Conservation (phyloP, 164 flowering plant genomes). For the Liriodendron chinense region DNA sequence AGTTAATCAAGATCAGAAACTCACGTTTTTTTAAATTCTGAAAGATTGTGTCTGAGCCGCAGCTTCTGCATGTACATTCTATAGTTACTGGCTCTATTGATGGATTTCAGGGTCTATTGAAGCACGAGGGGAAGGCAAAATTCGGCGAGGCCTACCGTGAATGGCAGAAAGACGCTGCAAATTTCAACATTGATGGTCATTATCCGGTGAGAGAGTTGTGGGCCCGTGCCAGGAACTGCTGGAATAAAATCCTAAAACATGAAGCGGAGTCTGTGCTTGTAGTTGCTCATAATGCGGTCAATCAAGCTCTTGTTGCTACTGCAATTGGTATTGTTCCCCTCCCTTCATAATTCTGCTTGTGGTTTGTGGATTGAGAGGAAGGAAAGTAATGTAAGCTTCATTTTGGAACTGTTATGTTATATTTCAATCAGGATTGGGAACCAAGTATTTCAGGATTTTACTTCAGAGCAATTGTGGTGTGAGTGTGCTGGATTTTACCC, state of each 20-base stretch:
- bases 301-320: slow-evolving; percentile 94
- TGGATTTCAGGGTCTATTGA: slow-evolving; percentile 74
- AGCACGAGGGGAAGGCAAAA: slow-evolving; percentile 78
- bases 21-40: background rate
- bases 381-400: background rate
- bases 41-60: background rate
- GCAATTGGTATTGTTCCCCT: slow-evolving; percentile 59
- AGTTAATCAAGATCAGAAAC: background rate
- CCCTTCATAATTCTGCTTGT: background rate
- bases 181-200: slow-evolving; percentile 85
- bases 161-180: slow-evolving; percentile 86
- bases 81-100: slow-evolving; percentile 17
- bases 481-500: slow-evolving; percentile 85
- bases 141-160: slow-evolving; percentile 69
- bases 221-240: slow-evolving; percentile 81
- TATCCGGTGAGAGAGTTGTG: slow-evolving; percentile 95
- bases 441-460: slow-evolving; percentile 79
- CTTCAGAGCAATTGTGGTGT: slow-evolving; percentile 98
- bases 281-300: slow-evolving; percentile 98
- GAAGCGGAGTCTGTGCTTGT: slow-evolving; percentile 86
- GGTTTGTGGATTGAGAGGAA: background rate
- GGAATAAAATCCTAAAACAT: slow-evolving; percentile 67
- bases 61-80: background rate
- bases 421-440: slow-evolving; percentile 57
- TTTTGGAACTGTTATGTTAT: slow-evolving; percentile 10